Conservation (phyloP, 495 filamentous ascomycete genomes). For the Aspergillus homomorphus region DNA sequence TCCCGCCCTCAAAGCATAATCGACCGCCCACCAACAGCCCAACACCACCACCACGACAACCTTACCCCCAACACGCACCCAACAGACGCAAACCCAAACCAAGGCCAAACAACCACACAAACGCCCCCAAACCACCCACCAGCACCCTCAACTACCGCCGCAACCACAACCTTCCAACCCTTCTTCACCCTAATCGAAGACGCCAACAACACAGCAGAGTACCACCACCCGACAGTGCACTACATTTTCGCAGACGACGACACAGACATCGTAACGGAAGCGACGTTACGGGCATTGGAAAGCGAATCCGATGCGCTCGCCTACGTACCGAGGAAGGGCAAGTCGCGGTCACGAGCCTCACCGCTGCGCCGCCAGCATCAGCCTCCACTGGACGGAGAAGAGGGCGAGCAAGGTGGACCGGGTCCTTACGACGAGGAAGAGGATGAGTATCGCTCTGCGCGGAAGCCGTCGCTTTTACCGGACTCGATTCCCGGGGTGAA, state of each 20-base stretch:
- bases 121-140: conserved; percentile 8
- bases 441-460: conserved; percentile 7
- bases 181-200: conserved; percentile 56
- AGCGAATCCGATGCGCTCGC: conserved; percentile 26
- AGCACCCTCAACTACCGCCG: conserved; percentile 6
- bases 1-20: conserved; percentile 27
- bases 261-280: conserved; percentile 59
- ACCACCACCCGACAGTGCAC: conserved; percentile 78
- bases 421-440: conserved; percentile 19
- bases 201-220: conserved; percentile 39
- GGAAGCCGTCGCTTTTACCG: conserved; percentile 34
- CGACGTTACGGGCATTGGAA: conserved; percentile 43
- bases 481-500: conserved; percentile 39
- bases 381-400: conserved; percentile 11
- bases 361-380: conserved; percentile 14
- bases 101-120: conserved; percentile 10
- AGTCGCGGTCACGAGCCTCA: too few species aligned
- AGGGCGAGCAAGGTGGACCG: conserved; percentile 8
- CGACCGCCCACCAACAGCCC: conserved; percentile 19
- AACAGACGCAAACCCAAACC: conserved; percentile 5
- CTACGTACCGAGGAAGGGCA: conserved; percentile 19
- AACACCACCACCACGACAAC: conserved; percentile 15
- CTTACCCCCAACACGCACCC: conserved; percentile 1
- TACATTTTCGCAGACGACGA: conserved; percentile 87
- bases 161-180: conserved; percentile 37